phyloP scores from a whole-genome alignment of 441 rosid species.

The Adansonia grandidieri region DNA sequence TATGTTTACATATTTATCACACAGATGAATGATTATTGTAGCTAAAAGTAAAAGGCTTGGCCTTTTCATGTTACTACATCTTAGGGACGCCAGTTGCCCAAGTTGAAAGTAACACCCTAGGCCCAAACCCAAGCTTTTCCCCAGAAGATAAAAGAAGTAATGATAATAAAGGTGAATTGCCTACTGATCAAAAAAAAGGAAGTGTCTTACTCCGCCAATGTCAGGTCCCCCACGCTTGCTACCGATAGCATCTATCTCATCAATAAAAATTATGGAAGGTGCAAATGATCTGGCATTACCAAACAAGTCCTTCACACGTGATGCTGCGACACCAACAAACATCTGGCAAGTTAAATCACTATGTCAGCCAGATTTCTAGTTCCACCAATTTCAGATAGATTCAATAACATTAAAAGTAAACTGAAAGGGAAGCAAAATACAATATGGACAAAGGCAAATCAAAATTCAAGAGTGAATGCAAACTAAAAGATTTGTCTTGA shows the following conservation, averaged over 20 bases:
- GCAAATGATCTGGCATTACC: slow-evolving; percentile 89
- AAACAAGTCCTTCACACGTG: slow-evolving; percentile 98
- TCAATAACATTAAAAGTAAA: background rate
- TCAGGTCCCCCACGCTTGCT: slow-evolving; percentile 99
- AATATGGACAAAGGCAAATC: background rate
- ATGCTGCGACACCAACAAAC: slow-evolving; percentile 99
- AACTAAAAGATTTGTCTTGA: background rate
- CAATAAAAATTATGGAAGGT: slow-evolving; percentile 94
- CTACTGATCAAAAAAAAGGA: no score
- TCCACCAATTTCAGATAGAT: slow-evolving; percentile 12
- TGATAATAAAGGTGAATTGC: background rate
- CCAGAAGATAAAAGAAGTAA: slow-evolving; percentile 8
- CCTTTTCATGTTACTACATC: background rate
- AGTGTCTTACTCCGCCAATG: slow-evolving; percentile 87
- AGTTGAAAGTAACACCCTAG: background rate
- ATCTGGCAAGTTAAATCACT: slow-evolving; percentile 53
- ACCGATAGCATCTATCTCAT: slow-evolving; percentile 96
- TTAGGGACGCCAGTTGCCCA: slow-evolving; percentile 4
- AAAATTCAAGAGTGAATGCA: background rate
- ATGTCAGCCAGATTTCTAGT: slow-evolving; percentile 28
- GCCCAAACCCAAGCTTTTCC: background rate
- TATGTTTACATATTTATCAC: background rate
- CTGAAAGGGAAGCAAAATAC: background rate
- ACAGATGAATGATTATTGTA: background rate
- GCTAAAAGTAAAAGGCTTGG: slow-evolving; percentile 10